Evolutionary conservation across 345 rosid genomes (phyloP).

Genomic region (Gossypium raimondii): DNA sequence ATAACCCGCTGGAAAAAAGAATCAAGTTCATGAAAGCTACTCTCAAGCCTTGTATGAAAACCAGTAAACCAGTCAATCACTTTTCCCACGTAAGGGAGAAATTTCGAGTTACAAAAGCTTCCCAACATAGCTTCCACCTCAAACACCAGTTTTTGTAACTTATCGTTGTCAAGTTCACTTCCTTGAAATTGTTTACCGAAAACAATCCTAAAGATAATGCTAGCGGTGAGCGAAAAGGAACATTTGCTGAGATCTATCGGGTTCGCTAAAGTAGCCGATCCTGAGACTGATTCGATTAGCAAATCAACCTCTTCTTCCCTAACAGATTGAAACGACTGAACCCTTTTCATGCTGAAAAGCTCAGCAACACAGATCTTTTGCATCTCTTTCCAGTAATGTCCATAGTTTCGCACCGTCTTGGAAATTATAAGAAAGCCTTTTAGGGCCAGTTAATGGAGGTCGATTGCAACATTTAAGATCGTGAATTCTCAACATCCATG

Average conservation of each 20-base stretch:
- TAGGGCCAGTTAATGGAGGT: slow-evolving; percentile 16
- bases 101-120: slow-evolving; percentile 26
- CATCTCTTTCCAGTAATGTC: slow-evolving; percentile 28
- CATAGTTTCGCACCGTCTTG: slow-evolving; percentile 25
- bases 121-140: slow-evolving; percentile 28
- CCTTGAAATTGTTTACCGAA: slow-evolving; percentile 15
- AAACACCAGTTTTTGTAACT: slow-evolving; percentile 19
- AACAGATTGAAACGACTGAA: slow-evolving; percentile 17
- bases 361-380: slow-evolving; percentile 22
- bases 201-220: slow-evolving; percentile 16
- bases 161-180: background rate
- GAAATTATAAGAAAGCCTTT: slow-evolving; percentile 21
- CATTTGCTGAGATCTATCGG: slow-evolving; percentile 18
- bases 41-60: slow-evolving; percentile 21
- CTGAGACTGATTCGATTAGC: slow-evolving; percentile 13
- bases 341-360: slow-evolving; percentile 22
- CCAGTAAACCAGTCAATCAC: slow-evolving; percentile 30
- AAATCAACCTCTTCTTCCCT: slow-evolving; percentile 30
- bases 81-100: slow-evolving; percentile 38
- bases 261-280: background rate
- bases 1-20: slow-evolving; percentile 24
- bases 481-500: slow-evolving; percentile 16
- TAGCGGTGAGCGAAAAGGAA: slow-evolving; percentile 5
- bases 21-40: slow-evolving; percentile 29
- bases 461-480: slow-evolving; percentile 27